phyloP scores from a whole-genome alignment of 163 green algal genomes.

The Trebouxia gelatinosa region DNA sequence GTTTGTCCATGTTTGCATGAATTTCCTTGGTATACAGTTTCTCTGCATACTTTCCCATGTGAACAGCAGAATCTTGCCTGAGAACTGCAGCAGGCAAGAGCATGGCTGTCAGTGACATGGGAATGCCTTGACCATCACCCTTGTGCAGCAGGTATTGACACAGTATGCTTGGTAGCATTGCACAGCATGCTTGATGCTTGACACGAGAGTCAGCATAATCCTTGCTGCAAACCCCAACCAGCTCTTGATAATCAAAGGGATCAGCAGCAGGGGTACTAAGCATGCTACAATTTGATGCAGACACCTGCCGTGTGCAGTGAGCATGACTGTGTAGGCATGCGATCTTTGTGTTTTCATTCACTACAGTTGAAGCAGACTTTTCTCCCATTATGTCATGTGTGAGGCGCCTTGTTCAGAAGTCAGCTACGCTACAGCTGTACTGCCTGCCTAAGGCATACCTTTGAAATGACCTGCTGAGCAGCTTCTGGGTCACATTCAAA shows the following conservation, averaged over 20 bases:
- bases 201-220: too few relatives aligned
- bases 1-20: too few relatives aligned
- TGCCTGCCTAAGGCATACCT: not conserved
- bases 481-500: conserved; percentile 16
- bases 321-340: not conserved
- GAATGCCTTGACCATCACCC: too few relatives aligned
- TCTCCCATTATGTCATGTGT: not conserved
- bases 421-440: not conserved
- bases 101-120: too few relatives aligned
- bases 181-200: not conserved
- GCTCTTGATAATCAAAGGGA: not conserved
- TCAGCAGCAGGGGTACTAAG: not conserved
- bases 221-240: not conserved
- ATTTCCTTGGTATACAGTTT: too few relatives aligned
- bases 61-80: not conserved
- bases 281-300: not conserved
- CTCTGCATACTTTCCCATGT: conserved; percentile 21
- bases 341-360: not conserved
- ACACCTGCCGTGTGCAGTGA: not conserved
- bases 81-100: not conserved
- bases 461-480: not conserved
- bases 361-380: not conserved
- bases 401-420: not conserved
- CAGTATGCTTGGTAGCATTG: not conserved
- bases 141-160: too few relatives aligned